A percentile compares a stretch with the other conserved stretches of the same genome.
phyloP scores from a whole-genome alignment of 139 green algal species.

The Marvania coccoides region DNA sequence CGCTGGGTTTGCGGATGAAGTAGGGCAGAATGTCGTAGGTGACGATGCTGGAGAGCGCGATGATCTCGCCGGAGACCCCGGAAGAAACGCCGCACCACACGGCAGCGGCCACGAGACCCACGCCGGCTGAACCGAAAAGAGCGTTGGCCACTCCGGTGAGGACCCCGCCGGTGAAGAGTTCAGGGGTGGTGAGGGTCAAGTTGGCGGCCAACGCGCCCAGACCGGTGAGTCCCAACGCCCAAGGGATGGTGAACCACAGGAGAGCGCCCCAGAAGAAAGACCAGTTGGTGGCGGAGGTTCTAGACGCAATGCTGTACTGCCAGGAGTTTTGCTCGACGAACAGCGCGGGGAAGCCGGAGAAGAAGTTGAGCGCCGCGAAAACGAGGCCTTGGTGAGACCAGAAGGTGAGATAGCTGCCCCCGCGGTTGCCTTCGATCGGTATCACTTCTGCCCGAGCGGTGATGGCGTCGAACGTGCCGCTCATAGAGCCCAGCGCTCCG shows the following conservation, averaged over 20 bases:
- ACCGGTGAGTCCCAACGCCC: neutral
- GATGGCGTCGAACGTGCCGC: neutral
- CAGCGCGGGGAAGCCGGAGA: neutral
- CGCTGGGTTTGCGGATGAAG: neutral
- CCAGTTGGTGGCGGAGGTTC: neutral
- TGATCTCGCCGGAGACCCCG: neutral
- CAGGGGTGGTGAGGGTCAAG: neutral
- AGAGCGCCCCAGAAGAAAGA: neutral
- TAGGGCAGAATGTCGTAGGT: neutral
- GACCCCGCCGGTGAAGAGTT: neutral
- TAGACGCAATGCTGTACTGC: neutral
- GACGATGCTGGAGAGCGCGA: neutral
- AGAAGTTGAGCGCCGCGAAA: neutral
- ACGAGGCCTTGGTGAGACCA: neutral
- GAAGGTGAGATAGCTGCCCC: neutral
- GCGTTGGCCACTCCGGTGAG: neutral
- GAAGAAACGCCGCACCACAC: neutral
- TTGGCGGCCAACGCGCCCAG: neutral
- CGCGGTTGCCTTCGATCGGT: neutral
- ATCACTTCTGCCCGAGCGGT: neutral
- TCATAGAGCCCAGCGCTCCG: neutral
- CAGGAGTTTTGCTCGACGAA: neutral
- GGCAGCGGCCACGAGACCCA: neutral
- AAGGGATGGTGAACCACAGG: neutral
- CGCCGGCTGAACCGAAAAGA: neutral